Conservation (phyloP, 306 rosid species). For the Trifolium subterraneum region DNA sequence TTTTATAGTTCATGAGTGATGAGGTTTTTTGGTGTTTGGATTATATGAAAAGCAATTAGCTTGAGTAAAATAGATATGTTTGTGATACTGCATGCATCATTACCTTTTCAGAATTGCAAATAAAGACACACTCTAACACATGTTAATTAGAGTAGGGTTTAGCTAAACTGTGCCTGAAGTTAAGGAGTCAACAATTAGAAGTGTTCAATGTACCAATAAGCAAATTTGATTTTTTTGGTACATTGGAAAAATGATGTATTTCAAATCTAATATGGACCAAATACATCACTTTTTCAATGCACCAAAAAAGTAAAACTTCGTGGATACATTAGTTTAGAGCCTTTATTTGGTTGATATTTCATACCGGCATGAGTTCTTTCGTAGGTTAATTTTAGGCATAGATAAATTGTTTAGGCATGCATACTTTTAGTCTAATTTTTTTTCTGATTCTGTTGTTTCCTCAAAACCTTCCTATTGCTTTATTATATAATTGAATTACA, state of each 20-base stretch:
- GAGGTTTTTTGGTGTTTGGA: background rate
- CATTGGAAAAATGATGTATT: too few relatives aligned
- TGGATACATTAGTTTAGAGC: background rate
- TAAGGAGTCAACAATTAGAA: background rate
- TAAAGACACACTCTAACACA: background rate
- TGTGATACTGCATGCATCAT: background rate
- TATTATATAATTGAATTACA: conserved; percentile 6
- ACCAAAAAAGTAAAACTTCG: too few relatives aligned
- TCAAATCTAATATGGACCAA: too few relatives aligned
- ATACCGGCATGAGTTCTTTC: background rate
- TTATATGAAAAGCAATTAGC: conserved; percentile 21
- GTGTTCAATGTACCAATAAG: too few relatives aligned
- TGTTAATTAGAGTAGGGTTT: conserved; percentile 1
- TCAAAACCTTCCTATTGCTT: conserved; percentile 16
- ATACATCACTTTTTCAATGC: too few relatives aligned
- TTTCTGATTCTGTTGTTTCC: background rate
- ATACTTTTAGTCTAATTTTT: conserved; percentile 35
- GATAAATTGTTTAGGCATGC: conserved; percentile 39
- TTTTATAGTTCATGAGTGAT: background rate
- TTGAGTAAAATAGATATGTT: conserved; percentile 21
- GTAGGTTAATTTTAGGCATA: background rate
- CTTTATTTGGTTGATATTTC: conserved; percentile 34
- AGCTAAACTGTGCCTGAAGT: background rate
- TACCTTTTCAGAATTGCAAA: conserved; percentile 19
- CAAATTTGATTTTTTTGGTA: too few relatives aligned